These are phyloP conservation scores for Fusarium sp. DNA, from an alignment of 2,329 filamentous ascomycete species.

Conservation along the genomic window DNA sequence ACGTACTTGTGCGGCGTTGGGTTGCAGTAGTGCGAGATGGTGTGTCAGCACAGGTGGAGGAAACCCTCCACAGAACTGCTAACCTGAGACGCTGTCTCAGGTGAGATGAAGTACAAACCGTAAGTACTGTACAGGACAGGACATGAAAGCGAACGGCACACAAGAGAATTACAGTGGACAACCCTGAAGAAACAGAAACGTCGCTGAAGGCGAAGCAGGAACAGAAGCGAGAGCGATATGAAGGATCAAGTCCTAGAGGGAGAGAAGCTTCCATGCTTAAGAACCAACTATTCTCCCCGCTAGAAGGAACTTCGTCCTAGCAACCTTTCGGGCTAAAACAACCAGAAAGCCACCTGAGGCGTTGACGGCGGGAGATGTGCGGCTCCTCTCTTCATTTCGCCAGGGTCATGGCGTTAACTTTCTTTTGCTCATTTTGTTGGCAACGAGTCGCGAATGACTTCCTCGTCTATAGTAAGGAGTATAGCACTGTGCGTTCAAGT, in stretches of 20 bases:
- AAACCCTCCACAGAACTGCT: slow-evolving; percentile 37
- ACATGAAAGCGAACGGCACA: slow-evolving; percentile 13
- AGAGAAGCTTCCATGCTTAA: background rate
- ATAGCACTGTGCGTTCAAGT: background rate
- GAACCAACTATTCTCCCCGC: background rate
- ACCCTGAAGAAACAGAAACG: slow-evolving; percentile 4
- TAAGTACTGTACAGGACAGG: background rate
- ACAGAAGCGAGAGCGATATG: slow-evolving; percentile 16
- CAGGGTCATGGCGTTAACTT: slow-evolving; percentile 29
- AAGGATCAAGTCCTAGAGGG: background rate
- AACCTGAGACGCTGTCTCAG: slow-evolving; percentile 55
- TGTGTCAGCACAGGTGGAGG: slow-evolving; percentile 42
- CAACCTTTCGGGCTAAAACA: slow-evolving; percentile 32
- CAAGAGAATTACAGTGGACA: background rate
- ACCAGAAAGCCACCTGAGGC: slow-evolving; percentile 34
- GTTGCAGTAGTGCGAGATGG: slow-evolving; percentile 34
- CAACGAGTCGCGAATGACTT: slow-evolving; percentile 13
- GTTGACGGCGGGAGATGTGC: slow-evolving; percentile 39
- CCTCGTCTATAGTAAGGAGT: background rate
- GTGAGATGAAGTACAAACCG: slow-evolving; percentile 42
- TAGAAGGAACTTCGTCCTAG: slow-evolving; percentile 9
- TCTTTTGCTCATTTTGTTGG: background rate
- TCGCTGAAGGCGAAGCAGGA: slow-evolving; percentile 15
- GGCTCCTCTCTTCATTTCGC: slow-evolving; percentile 36
- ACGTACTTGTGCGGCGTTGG: slow-evolving; percentile 19